Percentiles rank a stretch among this genome's conserved stretches.
phyloP scores from a whole-genome alignment of 768 basidiomycete species.

The Russula virescens region DNA sequence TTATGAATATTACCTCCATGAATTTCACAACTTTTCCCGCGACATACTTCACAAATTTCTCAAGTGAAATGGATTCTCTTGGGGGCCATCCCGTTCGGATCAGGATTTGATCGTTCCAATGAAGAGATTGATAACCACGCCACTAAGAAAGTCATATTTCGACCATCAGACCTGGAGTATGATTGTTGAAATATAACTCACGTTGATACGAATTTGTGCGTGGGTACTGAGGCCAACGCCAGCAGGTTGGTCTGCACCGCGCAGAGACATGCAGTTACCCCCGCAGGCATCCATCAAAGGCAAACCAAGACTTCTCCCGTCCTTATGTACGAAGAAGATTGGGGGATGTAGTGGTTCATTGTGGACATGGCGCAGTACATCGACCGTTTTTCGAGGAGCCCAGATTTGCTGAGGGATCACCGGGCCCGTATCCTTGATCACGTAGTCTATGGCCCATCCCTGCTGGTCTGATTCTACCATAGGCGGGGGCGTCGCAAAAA shows the following conservation, averaged over 20 bases:
- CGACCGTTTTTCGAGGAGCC: neutral
- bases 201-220: constrained; percentile 15
- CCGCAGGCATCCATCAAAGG: neutral
- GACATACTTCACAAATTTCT: constrained; percentile 12
- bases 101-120: constrained; percentile 8
- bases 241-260: neutral
- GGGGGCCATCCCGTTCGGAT: neutral
- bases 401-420: constrained; percentile 9
- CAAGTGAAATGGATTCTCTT: neutral
- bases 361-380: neutral
- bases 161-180: neutral
- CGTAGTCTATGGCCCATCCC: neutral
- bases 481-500: neutral
- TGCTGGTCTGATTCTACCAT: neutral
- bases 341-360: constrained; percentile 4
- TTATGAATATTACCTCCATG: neutral
- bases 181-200: neutral
- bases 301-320: neutral
- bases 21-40: constrained; percentile 1
- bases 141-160: neutral
- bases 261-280: neutral
- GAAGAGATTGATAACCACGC: constrained; percentile 6
- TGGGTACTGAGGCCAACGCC: neutral
- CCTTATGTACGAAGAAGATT: constrained; percentile 5
- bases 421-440: neutral